Evolutionary conservation across 768 basidiomycete genomes (phyloP), one percentile per base, ranked within the genome.

Genomic region (Pleurotus citrinopileatus): DNA sequence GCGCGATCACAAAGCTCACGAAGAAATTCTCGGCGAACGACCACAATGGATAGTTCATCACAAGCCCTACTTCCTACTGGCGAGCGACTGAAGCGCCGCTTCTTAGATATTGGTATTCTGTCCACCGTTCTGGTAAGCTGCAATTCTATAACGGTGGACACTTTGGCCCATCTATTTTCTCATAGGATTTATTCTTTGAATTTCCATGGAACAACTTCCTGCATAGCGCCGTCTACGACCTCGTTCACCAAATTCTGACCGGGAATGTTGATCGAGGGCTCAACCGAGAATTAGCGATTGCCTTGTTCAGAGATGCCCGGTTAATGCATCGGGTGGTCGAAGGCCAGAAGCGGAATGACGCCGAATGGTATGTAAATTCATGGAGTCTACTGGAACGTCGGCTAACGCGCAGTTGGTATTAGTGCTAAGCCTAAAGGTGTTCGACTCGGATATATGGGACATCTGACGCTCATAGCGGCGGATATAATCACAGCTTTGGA

Each of bases 171-270:
- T 54, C 37, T 58, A 56, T 59, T 17, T 22, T 28, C 17, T 48
- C 42, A 20, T 61, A 96, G 94, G 91, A 95, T 61, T 77, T 98
- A 32, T 98, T 98, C 76, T 98, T 98, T 66, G 87, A 89, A 56
- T 97, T 88, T 63, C 94, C 95, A 0, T 93, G 91, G 88, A 98
- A 99, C 70, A 98, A 98, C 66, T 98, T 98, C 67, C 72, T 98
- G 26, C 97, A 99, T 66, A 94, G 91, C 62, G 88, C 94, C 26
- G 93, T 97, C 15, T 98, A 98, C 65, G 97, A 99, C 66, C 75
- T 97, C 55, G 77, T 98, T 1, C 97, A 98, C 65, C 97, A 98
- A 67, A 87, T 98, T 42, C 78, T 99, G 53, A 95, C 91, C 1
- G 95, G 94, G 12, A 82, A 86, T 22, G 80, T 94, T 19, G 90